A percentile compares a stretch with the other conserved stretches of the same genome.
phyloP scores from a whole-genome alignment of 306 rosid genomes.

The Amphicarpaea edgeworthii region DNA sequence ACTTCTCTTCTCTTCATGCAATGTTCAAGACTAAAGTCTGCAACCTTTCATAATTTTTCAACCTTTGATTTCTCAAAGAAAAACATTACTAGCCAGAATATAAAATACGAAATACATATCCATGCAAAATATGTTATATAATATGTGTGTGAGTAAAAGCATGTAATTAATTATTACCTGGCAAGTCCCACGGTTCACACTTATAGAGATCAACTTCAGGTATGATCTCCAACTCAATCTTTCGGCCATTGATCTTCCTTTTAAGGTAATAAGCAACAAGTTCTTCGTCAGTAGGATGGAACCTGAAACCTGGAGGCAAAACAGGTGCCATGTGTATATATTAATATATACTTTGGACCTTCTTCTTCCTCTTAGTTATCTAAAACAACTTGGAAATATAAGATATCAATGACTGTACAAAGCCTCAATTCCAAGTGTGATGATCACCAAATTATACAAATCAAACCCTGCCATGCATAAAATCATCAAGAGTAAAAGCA shows the following conservation, averaged over 20 bases:
- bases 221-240: slow-evolving; percentile 85
- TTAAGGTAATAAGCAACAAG: slow-evolving; percentile 92
- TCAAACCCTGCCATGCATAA: slow-evolving; percentile 23
- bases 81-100: background rate
- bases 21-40: background rate
- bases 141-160: background rate
- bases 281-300: slow-evolving; percentile 96
- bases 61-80: background rate
- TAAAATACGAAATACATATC: background rate
- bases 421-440: slow-evolving; percentile 13
- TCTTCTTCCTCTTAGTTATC: slow-evolving; percentile 39
- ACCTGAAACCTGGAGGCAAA: slow-evolving; percentile 93
- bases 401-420: background rate
- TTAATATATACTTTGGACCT: slow-evolving; percentile 44
- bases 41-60: background rate
- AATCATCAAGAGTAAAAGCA: background rate
- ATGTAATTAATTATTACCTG: slow-evolving; percentile 57
- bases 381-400: background rate
- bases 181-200: slow-evolving; percentile 98
- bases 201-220: slow-evolving; percentile 98
- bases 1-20: background rate
- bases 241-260: slow-evolving; percentile 86
- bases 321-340: slow-evolving; percentile 67
- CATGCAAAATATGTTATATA: slow-evolving; percentile 6
- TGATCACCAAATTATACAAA: slow-evolving; percentile 2